phyloP scores from a whole-genome alignment of 306 rosid species.

The Astragalus glycyphyllos region DNA sequence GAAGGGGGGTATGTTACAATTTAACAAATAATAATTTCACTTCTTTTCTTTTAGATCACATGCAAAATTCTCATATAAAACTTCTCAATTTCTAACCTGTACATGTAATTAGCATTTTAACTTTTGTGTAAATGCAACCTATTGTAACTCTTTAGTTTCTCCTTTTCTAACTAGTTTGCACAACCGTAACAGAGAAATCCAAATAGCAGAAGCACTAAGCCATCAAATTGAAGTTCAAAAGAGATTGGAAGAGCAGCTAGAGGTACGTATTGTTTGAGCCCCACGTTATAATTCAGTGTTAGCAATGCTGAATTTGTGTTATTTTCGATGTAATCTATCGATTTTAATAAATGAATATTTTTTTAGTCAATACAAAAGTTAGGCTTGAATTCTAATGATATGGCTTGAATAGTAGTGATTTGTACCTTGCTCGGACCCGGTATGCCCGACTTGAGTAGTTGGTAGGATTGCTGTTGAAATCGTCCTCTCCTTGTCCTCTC shows the following conservation, averaged over 20 bases:
- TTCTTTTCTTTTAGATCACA: not conserved
- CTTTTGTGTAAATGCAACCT: slow-evolving; percentile 14
- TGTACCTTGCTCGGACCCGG: too few relatives aligned
- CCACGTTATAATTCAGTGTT: not conserved
- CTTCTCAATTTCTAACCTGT: not conserved
- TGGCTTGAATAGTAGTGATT: too few relatives aligned
- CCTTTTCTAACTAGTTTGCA: slow-evolving; percentile 39
- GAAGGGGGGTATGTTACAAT: slow-evolving; percentile 64
- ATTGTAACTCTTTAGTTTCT: slow-evolving; percentile 26
- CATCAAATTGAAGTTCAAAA: slow-evolving; percentile 78
- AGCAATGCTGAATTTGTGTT: too few relatives aligned
- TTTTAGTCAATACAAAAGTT: too few relatives aligned
- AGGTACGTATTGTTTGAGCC: slow-evolving; percentile 57
- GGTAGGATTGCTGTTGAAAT: too few relatives aligned
- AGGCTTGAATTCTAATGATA: too few relatives aligned
- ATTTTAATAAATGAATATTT: too few relatives aligned
- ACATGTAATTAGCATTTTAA: not conserved
- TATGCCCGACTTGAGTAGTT: too few relatives aligned
- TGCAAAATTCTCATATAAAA: slow-evolving; percentile 17
- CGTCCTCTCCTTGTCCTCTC: too few relatives aligned
- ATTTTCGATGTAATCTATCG: too few relatives aligned
- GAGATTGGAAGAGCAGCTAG: slow-evolving; percentile 81
- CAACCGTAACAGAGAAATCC: slow-evolving; percentile 58
- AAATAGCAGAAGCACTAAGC: slow-evolving; percentile 67
- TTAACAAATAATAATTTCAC: slow-evolving; percentile 14